phyloP scores from a whole-genome alignment of 2,329 filamentous ascomycete species.

The Sporothrix globosa region DNA sequence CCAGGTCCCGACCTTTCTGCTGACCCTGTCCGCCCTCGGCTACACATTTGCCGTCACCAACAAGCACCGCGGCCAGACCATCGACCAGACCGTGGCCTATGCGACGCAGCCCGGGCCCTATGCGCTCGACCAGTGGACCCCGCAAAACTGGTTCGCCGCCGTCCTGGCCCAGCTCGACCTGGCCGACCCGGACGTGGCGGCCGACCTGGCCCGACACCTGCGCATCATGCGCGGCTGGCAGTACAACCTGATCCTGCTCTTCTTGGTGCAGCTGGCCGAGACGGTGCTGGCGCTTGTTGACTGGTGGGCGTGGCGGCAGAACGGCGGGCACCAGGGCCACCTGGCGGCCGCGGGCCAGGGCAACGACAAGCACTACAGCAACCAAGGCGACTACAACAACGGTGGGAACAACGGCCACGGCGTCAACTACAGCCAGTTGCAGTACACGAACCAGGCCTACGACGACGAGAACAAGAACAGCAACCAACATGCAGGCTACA shows the following conservation, averaged over 20 bases:
- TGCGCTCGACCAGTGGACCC: slow-evolving; percentile 44
- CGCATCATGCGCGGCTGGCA: slow-evolving; percentile 44
- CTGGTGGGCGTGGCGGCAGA: slow-evolving; percentile 20
- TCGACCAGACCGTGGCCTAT: slow-evolving; percentile 40
- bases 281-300: slow-evolving; percentile 30
- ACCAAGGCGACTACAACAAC: not conserved
- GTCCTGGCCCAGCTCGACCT: slow-evolving; percentile 42
- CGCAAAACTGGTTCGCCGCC: slow-evolving; percentile 47
- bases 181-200: slow-evolving; percentile 35
- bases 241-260: slow-evolving; percentile 45
- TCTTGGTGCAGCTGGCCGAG: slow-evolving; percentile 36
- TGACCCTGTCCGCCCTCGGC: slow-evolving; percentile 45
- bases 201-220: slow-evolving; percentile 40
- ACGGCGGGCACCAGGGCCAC: not conserved
- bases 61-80: slow-evolving; percentile 41
- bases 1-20: slow-evolving; percentile 44
- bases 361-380: not conserved
- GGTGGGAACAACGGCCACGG: too few species aligned
- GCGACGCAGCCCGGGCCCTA: slow-evolving; percentile 40
- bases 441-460: not conserved
- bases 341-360: not conserved
- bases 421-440: not conserved
- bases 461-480: not conserved
- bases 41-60: slow-evolving; percentile 45
- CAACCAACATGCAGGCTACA: not conserved